phyloP scores from a whole-genome alignment of 306 rosid species.

The Dryas alaskensis region DNA sequence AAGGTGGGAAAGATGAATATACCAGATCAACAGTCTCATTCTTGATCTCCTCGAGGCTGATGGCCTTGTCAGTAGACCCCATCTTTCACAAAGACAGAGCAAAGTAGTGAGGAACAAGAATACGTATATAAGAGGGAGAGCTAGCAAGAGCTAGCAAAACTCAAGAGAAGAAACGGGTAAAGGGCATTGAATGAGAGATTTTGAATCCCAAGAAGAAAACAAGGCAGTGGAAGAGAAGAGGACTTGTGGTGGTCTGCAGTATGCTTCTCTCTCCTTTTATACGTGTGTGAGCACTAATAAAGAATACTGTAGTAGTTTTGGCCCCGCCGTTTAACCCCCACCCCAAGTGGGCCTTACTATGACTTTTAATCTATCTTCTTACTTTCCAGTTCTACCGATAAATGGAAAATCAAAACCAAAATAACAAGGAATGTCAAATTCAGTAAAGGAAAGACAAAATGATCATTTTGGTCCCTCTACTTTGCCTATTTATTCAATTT shows the following conservation, averaged over 20 bases:
- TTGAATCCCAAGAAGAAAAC: conserved; percentile 37
- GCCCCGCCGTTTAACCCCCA: conserved; percentile 27
- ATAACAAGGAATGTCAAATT: too few relatives aligned
- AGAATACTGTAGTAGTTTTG: too few relatives aligned
- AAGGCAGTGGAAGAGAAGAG: not conserved
- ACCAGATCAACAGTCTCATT: conserved; percentile 98
- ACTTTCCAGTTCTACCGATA: too few relatives aligned
- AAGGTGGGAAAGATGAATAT: conserved; percentile 13
- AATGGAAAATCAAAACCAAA: too few relatives aligned
- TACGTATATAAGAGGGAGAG: not conserved
- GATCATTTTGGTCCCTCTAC: too few relatives aligned
- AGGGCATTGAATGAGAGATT: conserved; percentile 41
- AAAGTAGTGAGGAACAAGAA: not conserved
- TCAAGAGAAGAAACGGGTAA: not conserved
- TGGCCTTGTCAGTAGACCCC: conserved; percentile 38
- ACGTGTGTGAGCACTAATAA: not conserved
- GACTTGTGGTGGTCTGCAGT: not conserved
- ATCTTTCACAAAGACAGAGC: conserved; percentile 21
- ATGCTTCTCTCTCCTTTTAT: conserved; percentile 21
- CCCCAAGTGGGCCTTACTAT: conserved; percentile 21
- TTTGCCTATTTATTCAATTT: too few relatives aligned
- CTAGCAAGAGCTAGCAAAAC: not conserved
- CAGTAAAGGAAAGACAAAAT: too few relatives aligned
- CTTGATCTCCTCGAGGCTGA: conserved; percentile 72
- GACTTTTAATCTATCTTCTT: conserved; percentile 14